Evolutionary conservation across 768 basidiomycete species (phyloP), one percentile per base, ranked within the genome.

Genomic region (Amanita rimosa): DNA sequence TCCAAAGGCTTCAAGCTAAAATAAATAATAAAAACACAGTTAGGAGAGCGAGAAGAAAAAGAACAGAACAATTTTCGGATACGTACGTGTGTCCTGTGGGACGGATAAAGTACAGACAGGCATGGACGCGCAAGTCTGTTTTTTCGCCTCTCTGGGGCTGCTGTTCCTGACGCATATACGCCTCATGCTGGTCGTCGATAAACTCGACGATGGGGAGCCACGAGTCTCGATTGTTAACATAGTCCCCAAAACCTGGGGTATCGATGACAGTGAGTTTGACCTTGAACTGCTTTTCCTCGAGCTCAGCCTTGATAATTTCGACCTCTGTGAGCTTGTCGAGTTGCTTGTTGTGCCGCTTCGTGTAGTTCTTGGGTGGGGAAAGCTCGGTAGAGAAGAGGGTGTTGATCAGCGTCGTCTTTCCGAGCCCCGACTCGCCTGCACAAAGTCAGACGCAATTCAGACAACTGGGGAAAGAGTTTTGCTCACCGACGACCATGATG

Each of bases 211-310:
- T 98, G 47, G 96, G 96, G 24, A 80, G 76, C 96, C 96, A 99
- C 16, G 91, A 94, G 67, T 98, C 96, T 49, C 91, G 81, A 79
- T 99, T 99, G 88, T 99, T 99, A 71, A 99, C 95, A 61, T 97
- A 98, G 85, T 99, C 96, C 33, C 96, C 96, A 54, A 98, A 99
- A 24, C 96, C 96, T 48, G 96, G 96, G 9, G 95, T 97, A 67
- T 99, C 96, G 55, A 99, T 95, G 63, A 98, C 96, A 14, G 88
- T 94, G 55, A 99, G 81, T 75, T 97, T 98, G 75, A 97, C 94
- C 68, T 93, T 95, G 82, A 98, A 98, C 63, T 91, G 87, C 64
- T 94, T 91, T 68, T 98, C 96, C 70, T 98, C 96, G 19, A 99
- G 81, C 70, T 97, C 95, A 11, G 95, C 96, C 74, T 99, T 99